Evolutionary conservation across 768 basidiomycete genomes (phyloP), one percentile per base, ranked within the genome.

Genomic region (Lentinula detonsa): DNA sequence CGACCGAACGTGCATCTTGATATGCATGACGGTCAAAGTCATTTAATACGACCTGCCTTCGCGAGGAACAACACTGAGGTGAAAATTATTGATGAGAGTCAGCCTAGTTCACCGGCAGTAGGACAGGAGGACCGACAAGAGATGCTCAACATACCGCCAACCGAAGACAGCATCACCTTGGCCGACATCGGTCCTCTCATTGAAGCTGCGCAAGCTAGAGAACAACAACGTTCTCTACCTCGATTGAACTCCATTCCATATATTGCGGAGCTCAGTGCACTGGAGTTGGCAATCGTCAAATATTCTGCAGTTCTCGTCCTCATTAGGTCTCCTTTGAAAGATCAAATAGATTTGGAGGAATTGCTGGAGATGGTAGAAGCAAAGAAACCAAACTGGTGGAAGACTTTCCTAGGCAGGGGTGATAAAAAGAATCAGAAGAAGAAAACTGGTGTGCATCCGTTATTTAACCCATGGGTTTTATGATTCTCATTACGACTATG

Each of bases 331-430:
- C 85, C 90, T 9, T 73, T 98, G 34, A 85, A 81, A 65, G 91
- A 93, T 63, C 84, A 89, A 57, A 86, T 94, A 60, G 94, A 96
- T 65, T 69, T 98, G 65, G 97, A 98, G 63, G 97, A 99, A 70
- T 79, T 98, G 57, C 72, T 98, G 65, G 96, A 98, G 74, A 78
- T 97, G 71, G 85, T 99, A 33, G 95, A 98, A 72, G 79, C 79
- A 21, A 92, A 96, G 81, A 98, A 96, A 80, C 87, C 85, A 62
- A 90, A 90, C 18, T 97, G 97, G 75, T 99, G 95, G 95, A 91
- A 91, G 64, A 93, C 95, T 73, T 73, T 98, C 16, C 98, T 99
- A 15, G 59, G 59, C 79, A 98, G 97, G 72, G 85, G 83, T 16
- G 84, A 82, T 37, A 88, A 95, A 64, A 93, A 96, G 83, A 95